Evolutionary conservation across 345 rosid species (phyloP).

Genomic region (Eucalyptus guilfoylei): DNA sequence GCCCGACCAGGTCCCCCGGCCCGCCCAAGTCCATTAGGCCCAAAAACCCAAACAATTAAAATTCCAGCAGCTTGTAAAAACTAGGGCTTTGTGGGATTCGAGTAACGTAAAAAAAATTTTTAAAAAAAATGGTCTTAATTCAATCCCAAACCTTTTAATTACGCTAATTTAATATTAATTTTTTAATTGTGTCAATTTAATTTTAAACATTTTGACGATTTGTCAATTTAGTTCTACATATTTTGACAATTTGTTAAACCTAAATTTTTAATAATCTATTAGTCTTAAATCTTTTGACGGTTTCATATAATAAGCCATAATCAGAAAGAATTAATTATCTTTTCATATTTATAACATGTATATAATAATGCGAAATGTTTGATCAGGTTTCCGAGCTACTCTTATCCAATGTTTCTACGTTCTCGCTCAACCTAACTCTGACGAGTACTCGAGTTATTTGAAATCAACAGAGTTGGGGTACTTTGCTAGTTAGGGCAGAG

Average conservation of each 20-base stretch:
- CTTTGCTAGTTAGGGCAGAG: background rate
- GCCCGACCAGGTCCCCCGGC: background rate
- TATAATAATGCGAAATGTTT: background rate
- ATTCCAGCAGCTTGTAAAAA: background rate
- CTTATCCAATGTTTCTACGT: background rate
- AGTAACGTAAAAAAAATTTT: background rate
- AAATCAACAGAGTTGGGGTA: background rate
- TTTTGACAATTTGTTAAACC: background rate
- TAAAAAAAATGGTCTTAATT: background rate
- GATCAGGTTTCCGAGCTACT: background rate
- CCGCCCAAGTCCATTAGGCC: background rate
- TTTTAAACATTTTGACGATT: background rate
- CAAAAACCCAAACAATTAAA: background rate
- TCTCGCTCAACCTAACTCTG: accelerated
- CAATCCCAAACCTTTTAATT: too few relatives aligned
- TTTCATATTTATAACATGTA: background rate
- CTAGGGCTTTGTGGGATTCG: background rate
- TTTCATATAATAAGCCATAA: background rate
- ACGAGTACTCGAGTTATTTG: background rate
- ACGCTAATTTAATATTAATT: background rate
- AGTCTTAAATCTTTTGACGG: accelerated
- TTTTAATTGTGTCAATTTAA: accelerated
- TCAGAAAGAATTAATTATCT: background rate
- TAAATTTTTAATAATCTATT: background rate
- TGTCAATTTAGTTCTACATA: accelerated